Conservation (phyloP, 306 rosid species). For the Pterocarpus macrocarpus region DNA sequence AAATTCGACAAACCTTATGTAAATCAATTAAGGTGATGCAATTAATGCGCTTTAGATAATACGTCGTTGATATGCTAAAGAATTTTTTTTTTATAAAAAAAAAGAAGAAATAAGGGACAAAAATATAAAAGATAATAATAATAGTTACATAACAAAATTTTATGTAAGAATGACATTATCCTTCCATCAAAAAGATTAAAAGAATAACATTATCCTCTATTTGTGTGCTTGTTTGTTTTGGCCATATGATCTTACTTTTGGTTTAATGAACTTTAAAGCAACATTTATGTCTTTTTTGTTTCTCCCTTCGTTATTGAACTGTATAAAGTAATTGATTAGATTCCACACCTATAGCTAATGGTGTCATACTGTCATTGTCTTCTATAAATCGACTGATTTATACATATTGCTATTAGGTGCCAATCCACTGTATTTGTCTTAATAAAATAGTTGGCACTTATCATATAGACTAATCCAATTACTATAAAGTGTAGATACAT, state of each 20-base stretch:
- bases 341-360: neutral
- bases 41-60: too few relatives aligned
- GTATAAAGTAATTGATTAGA: slow-evolving; percentile 9
- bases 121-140: too few relatives aligned
- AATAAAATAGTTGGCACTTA: neutral
- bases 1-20: neutral
- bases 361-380: neutral
- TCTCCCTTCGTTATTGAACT: neutral
- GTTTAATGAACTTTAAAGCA: neutral
- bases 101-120: too few relatives aligned
- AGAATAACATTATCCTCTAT: neutral
- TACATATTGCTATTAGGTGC: neutral
- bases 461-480: neutral
- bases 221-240: neutral
- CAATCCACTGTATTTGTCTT: neutral
- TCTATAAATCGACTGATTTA: neutral
- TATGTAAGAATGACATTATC: neutral
- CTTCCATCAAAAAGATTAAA: neutral
- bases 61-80: too few relatives aligned
- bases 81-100: too few relatives aligned
- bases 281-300: neutral
- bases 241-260: neutral
- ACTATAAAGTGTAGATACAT: neutral
- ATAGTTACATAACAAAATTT: too few relatives aligned
- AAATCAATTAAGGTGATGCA: neutral